Evolutionary conservation across 2,329 filamentous ascomycete genomes (phyloP).

Genomic region (Lizonia empirigonia): DNA sequence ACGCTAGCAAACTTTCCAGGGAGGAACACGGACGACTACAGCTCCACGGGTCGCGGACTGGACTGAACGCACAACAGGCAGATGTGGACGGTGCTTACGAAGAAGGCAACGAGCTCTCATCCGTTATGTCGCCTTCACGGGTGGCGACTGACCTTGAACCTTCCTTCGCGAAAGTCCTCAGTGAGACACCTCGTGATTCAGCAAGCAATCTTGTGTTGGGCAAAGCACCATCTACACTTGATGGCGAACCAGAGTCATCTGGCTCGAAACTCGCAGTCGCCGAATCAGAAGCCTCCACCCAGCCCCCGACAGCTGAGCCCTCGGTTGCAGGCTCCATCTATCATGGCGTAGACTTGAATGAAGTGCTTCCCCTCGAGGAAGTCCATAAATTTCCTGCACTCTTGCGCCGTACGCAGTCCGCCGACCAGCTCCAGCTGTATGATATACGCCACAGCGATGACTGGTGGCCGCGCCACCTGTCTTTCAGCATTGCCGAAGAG

Average conservation of each 20-base stretch:
- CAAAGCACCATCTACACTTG: conserved; percentile 21
- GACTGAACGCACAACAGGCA: conserved; percentile 19
- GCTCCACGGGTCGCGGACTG: conserved; percentile 23
- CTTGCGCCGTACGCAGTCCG: conserved; percentile 68
- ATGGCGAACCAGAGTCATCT: conserved; percentile 27
- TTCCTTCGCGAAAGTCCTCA: conserved; percentile 41
- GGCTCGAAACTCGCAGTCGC: conserved; percentile 17
- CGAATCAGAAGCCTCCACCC: conserved; percentile 34
- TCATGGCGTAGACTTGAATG: conserved; percentile 62
- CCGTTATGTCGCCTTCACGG: conserved; percentile 22
- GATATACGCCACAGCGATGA: conserved; percentile 58
- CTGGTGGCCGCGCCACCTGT: conserved; percentile 73
- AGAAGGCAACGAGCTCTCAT: conserved; percentile 19
- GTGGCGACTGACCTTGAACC: conserved; percentile 28
- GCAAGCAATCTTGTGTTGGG: conserved; percentile 27
- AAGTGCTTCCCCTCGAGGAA: conserved; percentile 50
- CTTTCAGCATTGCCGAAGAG: conserved; percentile 76
- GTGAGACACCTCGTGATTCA: conserved; percentile 44
- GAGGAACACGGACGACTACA: conserved; percentile 40
- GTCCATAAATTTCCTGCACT: conserved; percentile 56
- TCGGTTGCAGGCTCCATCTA: conserved; percentile 65
- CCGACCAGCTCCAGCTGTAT: conserved; percentile 44
- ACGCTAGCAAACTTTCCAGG: conserved; percentile 49
- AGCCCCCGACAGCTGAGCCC: conserved; percentile 52
- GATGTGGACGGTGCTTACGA: conserved; percentile 19